phyloP scores from a whole-genome alignment of 2,329 filamentous ascomycete species.

The Teratosphaeria epicoccoides region DNA sequence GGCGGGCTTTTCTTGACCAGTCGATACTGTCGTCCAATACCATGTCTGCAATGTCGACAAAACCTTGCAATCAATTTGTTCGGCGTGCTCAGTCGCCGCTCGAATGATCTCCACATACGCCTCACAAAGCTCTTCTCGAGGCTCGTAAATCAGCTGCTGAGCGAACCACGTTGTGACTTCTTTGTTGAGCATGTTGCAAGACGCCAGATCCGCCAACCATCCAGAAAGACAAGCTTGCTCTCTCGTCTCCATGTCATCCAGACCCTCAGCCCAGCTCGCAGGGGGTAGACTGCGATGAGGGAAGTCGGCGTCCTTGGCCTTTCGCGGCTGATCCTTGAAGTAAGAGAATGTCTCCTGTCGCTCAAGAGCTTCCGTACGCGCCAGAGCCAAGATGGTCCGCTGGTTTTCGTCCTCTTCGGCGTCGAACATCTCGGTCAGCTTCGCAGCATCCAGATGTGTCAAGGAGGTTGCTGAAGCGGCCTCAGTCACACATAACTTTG shows the following conservation, averaged over 20 bases:
- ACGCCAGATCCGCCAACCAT: conserved; percentile 31
- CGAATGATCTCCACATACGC: conserved; percentile 24
- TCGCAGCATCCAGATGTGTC: conserved; percentile 5
- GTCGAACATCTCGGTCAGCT: conserved; percentile 32
- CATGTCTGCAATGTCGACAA: neutral
- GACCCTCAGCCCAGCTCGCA: conserved; percentile 23
- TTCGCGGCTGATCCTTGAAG: conserved; percentile 31
- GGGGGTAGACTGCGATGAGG: conserved; percentile 21
- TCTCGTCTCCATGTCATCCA: conserved; percentile 24
- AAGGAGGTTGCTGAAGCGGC: conserved; percentile 1
- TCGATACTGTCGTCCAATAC: neutral
- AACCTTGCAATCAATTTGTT: neutral
- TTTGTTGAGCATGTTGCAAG: conserved; percentile 26
- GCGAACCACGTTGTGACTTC: conserved; percentile 35
- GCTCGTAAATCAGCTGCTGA: conserved; percentile 24
- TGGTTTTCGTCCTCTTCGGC: conserved; percentile 33
- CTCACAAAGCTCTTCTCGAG: conserved; percentile 26
- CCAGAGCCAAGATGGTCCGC: conserved; percentile 47
- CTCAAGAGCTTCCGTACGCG: conserved; percentile 49
- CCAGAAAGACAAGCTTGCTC: conserved; percentile 34
- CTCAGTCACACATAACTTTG: conserved; percentile 6
- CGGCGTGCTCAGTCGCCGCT: neutral
- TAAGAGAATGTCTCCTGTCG: conserved; percentile 47
- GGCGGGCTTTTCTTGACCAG: neutral
- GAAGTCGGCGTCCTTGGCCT: conserved; percentile 15